These are phyloP conservation scores for Syncephalastrum monosporum DNA, from an alignment of 371 early-diverging fungal genomes.

Conservation along the genomic window DNA sequence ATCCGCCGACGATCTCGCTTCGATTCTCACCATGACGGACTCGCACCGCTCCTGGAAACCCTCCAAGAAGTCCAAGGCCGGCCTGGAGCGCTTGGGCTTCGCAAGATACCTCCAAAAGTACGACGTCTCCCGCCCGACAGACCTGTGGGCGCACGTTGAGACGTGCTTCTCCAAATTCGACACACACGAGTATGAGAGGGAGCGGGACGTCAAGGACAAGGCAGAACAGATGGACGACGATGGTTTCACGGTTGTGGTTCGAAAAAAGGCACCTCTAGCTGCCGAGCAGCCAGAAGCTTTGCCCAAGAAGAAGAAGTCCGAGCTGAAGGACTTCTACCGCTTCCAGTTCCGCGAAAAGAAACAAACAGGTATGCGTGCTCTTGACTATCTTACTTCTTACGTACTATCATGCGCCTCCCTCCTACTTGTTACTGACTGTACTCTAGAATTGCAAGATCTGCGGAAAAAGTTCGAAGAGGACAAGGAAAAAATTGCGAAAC, in stretches of 20 bases:
- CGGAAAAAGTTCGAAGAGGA: constrained; percentile 92
- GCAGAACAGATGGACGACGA: constrained; percentile 91
- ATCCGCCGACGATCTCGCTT: constrained; percentile 59
- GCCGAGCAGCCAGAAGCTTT: constrained; percentile 52
- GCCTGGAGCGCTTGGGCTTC: constrained; percentile 50
- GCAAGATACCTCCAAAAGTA: no score
- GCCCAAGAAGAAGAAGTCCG: constrained; percentile 64
- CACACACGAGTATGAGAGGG: constrained; percentile 73
- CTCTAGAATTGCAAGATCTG: constrained; percentile 77
- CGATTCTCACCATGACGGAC: constrained; percentile 57
- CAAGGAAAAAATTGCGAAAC: constrained; percentile 76
- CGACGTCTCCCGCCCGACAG: no score
- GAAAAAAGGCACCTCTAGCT: constrained; percentile 57
- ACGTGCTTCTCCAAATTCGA: constrained; percentile 79
- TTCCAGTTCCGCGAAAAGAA: constrained; percentile 94
- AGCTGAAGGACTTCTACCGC: constrained; percentile 86
- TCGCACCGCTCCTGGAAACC: no score
- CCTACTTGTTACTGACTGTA: neutral
- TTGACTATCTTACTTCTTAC: constrained; percentile 41
- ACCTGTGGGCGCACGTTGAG: constrained; percentile 51
- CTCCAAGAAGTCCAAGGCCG: constrained; percentile 19
- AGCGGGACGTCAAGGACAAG: constrained; percentile 57
- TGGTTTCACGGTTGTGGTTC: constrained; percentile 87
- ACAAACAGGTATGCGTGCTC: constrained; percentile 63
- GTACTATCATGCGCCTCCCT: no score